phyloP scores from a whole-genome alignment of 2,329 filamentous ascomycete species.

The Diplodia mutila region DNA sequence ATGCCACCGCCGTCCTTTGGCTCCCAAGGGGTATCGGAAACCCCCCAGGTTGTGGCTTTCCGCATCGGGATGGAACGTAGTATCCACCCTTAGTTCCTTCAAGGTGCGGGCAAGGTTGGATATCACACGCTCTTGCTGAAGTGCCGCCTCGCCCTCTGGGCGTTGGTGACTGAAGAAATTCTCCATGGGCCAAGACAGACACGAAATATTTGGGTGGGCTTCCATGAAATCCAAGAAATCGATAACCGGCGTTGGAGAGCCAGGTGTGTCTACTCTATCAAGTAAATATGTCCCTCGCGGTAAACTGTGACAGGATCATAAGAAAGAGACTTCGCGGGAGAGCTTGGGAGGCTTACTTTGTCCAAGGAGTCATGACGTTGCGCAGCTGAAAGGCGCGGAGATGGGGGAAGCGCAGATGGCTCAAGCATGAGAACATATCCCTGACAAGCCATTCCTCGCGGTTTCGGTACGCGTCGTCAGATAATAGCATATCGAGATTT shows the following conservation, averaged over 20 bases:
- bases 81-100: constrained; percentile 49
- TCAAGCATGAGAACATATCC: constrained; percentile 6
- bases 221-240: constrained; percentile 49
- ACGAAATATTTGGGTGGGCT: constrained; percentile 48
- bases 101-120: constrained; percentile 46
- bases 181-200: constrained; percentile 52
- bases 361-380: constrained; percentile 43
- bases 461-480: not conserved
- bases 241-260: not conserved
- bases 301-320: constrained; percentile 31
- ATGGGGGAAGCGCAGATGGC: constrained; percentile 46
- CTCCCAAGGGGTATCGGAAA: constrained; percentile 31
- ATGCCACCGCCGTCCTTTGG: constrained; percentile 35
- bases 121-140: constrained; percentile 38
- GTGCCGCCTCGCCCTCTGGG: constrained; percentile 27
- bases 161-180: constrained; percentile 46
- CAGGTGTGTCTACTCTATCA: constrained; percentile 2
- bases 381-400: constrained; percentile 52
- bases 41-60: constrained; percentile 32
- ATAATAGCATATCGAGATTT: constrained; percentile 41
- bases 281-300: constrained; percentile 21
- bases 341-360: constrained; percentile 35
- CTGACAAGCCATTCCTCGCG: constrained; percentile 10
- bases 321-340: constrained; percentile 39
- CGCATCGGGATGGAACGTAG: constrained; percentile 31